A percentile compares a stretch with the other conserved stretches of the same genome.
These are phyloP conservation scores for Colletotrichum viniferum DNA, from an alignment of 2,329 filamentous ascomycete genomes.

Conservation along the genomic window DNA sequence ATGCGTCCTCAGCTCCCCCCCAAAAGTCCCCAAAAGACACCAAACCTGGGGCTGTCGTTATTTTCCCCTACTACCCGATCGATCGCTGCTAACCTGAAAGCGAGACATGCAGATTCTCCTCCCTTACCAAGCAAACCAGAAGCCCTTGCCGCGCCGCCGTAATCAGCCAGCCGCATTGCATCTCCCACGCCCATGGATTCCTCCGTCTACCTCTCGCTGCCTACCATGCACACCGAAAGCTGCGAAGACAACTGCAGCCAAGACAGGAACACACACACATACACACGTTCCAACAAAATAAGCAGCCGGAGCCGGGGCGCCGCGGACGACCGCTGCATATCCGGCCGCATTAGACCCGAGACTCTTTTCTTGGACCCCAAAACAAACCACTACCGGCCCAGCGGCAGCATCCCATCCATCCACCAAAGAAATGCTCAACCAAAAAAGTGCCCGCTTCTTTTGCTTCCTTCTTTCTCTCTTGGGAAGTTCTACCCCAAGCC, in stretches of 20 bases:
- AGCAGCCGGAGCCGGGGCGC: background rate
- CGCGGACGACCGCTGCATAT: background rate
- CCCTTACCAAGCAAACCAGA: background rate
- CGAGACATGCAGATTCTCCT: background rate
- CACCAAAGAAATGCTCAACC: background rate
- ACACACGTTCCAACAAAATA: background rate
- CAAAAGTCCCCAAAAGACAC: background rate
- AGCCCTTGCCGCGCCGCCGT: background rate
- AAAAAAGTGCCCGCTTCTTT: background rate
- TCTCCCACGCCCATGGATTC: background rate
- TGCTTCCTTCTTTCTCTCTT: background rate
- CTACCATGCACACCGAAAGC: background rate
- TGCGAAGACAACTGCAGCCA: background rate
- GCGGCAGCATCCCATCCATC: background rate
- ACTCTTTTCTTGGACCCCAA: background rate
- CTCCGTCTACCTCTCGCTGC: background rate
- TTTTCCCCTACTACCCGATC: background rate
- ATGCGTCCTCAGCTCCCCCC: background rate
- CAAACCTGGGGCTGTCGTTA: background rate
- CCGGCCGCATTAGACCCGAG: background rate
- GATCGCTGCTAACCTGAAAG: background rate
- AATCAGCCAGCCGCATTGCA: background rate
- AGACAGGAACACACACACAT: background rate
- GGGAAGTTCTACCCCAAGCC: background rate
- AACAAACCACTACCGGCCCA: background rate